phyloP scores from a whole-genome alignment of 371 early-diverging fungal genomes.

The Mortierella sp. region DNA sequence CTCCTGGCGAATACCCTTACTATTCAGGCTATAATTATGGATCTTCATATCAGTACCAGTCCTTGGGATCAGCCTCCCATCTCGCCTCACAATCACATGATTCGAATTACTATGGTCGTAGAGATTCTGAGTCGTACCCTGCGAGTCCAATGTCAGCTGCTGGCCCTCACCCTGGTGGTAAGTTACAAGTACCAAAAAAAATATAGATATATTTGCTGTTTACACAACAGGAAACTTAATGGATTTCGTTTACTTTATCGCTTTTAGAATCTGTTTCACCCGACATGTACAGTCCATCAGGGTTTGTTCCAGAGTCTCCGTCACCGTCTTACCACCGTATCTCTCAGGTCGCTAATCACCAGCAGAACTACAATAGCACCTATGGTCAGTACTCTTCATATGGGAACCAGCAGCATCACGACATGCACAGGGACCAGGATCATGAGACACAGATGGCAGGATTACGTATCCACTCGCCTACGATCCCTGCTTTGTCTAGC shows the following conservation, averaged over 20 bases:
- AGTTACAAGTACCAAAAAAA: neutral
- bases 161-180: slow-evolving; percentile 32
- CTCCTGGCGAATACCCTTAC: slow-evolving; percentile 40
- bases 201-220: neutral
- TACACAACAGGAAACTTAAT: no score
- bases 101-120: slow-evolving; percentile 35
- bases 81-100: slow-evolving; percentile 42
- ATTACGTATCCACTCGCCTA: slow-evolving; percentile 52
- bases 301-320: slow-evolving; percentile 32
- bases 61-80: slow-evolving; percentile 49
- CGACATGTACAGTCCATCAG: slow-evolving; percentile 53
- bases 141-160: slow-evolving; percentile 46
- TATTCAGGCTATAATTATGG: slow-evolving; percentile 42
- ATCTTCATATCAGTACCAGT: slow-evolving; percentile 50
- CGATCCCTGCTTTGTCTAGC: slow-evolving; percentile 33
- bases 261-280: slow-evolving; percentile 41
- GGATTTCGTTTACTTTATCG: neutral
- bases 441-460: slow-evolving; percentile 55
- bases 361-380: slow-evolving; percentile 9
- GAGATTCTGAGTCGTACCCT: slow-evolving; percentile 44
- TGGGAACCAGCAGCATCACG: slow-evolving; percentile 25
- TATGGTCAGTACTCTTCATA: slow-evolving; percentile 31
- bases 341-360: slow-evolving; percentile 29
- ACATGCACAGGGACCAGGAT: slow-evolving; percentile 39
- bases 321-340: slow-evolving; percentile 17